Conservation (phyloP, 2,329 filamentous ascomycete genomes). For the Cadophora sp. region DNA sequence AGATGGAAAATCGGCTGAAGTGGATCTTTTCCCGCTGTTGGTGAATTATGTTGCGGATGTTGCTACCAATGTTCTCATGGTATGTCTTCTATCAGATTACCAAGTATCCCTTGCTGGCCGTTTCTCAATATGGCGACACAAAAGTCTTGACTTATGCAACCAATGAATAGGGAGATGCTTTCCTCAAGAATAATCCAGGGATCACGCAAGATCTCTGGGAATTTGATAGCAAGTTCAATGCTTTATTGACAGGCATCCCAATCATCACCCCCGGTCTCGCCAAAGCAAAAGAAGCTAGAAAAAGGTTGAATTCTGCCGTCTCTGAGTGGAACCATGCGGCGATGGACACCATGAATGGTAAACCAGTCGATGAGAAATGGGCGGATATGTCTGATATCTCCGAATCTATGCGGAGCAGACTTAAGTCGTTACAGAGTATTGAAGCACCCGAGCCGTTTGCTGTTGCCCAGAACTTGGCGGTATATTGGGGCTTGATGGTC, state of each 20-base stretch:
- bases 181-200: slow-evolving; percentile 55
- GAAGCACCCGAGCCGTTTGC: slow-evolving; percentile 11
- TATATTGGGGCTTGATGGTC: slow-evolving; percentile 60
- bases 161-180: slow-evolving; percentile 46
- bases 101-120: background rate
- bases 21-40: slow-evolving; percentile 55
- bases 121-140: too few species aligned
- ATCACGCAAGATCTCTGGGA: slow-evolving; percentile 59
- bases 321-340: slow-evolving; percentile 50
- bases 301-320: slow-evolving; percentile 48
- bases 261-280: slow-evolving; percentile 57
- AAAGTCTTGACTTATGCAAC: background rate
- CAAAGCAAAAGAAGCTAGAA: slow-evolving; percentile 52
- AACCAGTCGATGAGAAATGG: slow-evolving; percentile 48
- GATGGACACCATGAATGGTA: slow-evolving; percentile 48
- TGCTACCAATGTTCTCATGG: slow-evolving; percentile 54
- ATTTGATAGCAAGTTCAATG: slow-evolving; percentile 58
- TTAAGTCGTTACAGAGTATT: slow-evolving; percentile 17
- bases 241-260: slow-evolving; percentile 58
- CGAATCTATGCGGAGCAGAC: slow-evolving; percentile 33
- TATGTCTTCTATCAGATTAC: background rate
- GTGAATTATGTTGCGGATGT: slow-evolving; percentile 60
- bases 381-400: slow-evolving; percentile 55
- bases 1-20: slow-evolving; percentile 54
- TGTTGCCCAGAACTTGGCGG: slow-evolving; percentile 14